phyloP scores from a whole-genome alignment of 352 stramenopile genomes.

The Globisporangium polare region DNA sequence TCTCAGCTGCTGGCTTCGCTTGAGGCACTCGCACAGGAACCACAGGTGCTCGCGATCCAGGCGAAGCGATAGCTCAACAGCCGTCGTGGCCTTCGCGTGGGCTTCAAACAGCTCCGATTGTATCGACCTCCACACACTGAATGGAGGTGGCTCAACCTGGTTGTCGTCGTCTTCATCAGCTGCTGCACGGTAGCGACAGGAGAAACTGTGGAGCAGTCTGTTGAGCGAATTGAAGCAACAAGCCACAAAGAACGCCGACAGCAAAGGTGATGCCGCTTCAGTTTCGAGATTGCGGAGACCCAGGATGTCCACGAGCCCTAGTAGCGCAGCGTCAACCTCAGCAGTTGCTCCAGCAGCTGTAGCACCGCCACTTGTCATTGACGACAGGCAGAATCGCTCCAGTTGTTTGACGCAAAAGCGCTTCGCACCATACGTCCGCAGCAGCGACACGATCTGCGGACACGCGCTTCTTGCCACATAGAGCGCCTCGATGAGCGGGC shows the following conservation, averaged over 20 bases:
- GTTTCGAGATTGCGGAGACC: neutral
- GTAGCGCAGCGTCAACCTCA: neutral
- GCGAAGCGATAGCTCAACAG: neutral
- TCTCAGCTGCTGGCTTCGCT: neutral
- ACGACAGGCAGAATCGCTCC: conserved; percentile 15
- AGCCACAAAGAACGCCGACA: conserved; percentile 4
- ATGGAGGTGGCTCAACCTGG: neutral
- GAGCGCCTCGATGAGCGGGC: conserved; percentile 24
- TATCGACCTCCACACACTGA: conserved; percentile 5
- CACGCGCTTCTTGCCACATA: conserved; percentile 3
- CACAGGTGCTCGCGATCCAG: conserved; percentile 26
- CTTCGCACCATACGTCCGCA: conserved; percentile 24
- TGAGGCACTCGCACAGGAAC: conserved; percentile 16
- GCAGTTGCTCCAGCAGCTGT: neutral
- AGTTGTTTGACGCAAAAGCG: conserved; percentile 13
- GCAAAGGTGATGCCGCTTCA: neutral
- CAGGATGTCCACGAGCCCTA: neutral
- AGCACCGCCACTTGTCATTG: neutral
- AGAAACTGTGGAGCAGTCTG: neutral
- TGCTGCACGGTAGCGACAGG: neutral
- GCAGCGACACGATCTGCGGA: conserved; percentile 16
- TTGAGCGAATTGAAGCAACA: conserved; percentile 9
- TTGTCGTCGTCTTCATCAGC: neutral
- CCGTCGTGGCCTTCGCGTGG: neutral
- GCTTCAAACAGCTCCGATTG: neutral